A percentile compares a stretch with the other conserved stretches of the same genome.
Conservation (phyloP, 148 eudicot species). For the Heliamphora exappendiculata region DNA sequence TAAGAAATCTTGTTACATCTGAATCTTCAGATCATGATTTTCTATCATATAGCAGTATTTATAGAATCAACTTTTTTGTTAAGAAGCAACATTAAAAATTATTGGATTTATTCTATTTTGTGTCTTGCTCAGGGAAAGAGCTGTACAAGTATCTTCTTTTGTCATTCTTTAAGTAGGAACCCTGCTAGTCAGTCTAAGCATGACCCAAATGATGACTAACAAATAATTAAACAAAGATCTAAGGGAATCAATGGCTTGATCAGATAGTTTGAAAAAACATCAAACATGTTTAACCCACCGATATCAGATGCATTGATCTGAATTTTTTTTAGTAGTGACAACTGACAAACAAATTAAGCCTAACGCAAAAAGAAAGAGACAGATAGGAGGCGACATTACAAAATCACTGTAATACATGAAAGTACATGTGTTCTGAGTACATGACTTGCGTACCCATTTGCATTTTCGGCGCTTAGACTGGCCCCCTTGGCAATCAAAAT, state of each 20-base stretch:
- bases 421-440: not conserved
- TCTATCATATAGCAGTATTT: not conserved
- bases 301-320: not conserved
- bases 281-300: not conserved
- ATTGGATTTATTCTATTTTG: not conserved
- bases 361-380: not conserved
- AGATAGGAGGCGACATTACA: not conserved
- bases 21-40: not conserved
- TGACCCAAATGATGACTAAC: not conserved
- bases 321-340: too few species aligned
- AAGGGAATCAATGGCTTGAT: constrained; percentile 2
- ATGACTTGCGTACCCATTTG: constrained; percentile 55
- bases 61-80: not conserved
- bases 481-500: constrained; percentile 74
- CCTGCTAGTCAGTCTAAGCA: not conserved
- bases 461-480: constrained; percentile 51
- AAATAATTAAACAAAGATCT: not conserved
- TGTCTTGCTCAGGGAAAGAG: not conserved
- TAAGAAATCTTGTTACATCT: not conserved
- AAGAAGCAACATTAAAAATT: not conserved
- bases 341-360: not conserved
- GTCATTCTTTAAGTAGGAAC: not conserved
- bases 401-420: not conserved
- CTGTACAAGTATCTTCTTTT: not conserved
- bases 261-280: not conserved